Base-by-base conservation (phyloP, 148 eudicot genomes). In the Camellia sinensis region DNA sequence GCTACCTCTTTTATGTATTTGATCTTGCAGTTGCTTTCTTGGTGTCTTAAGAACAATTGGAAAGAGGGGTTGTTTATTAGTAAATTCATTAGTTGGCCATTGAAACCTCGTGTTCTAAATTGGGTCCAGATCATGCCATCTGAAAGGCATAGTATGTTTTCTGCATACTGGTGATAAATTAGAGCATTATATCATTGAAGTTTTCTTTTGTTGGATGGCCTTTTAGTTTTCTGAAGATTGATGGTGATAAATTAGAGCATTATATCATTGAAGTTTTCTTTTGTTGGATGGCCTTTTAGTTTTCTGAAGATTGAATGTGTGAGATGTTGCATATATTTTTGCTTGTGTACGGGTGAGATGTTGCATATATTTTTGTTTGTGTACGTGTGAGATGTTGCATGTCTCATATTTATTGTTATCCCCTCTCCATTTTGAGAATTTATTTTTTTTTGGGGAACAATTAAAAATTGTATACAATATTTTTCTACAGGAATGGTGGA, bases 401-500 rank as follows among this genome's bases (percentile, higher is more conserved):
- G 37, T 29, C 37, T 29, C 37, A 29, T 29, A 29, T 1, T 48
- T 14, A 64, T 22, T 54, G 3, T 12, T 13, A 9, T 46, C 57
- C 57, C 37, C 50, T 48, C 54, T 40, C 29, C 4, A 19, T 6
- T 14, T 22, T 19, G 74, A 71, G 37, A 29, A 29, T 29, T 29
- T 29, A n/a, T 29, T 29, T 29, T 29, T 29, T 29, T 29, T 29
- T 1, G 98, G 37, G 37, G 37, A 29, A 29, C 37, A 29, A 29
- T 29, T 29, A 29, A 29, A 29, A 29, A 29, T 29, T 29, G 37
- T 1, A 1, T 29, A 29, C 37, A 29, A 29, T 29, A 29, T 29
- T 29, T 29, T 29, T 29, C 5, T 80, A 74, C 77, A 95, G 99
- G 99, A 96, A 80, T 96, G 99, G 99, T 96, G 99, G 99, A 96